Evolutionary conservation across 495 filamentous ascomycete genomes (phyloP).

Genomic region (Parmelia sp.): DNA sequence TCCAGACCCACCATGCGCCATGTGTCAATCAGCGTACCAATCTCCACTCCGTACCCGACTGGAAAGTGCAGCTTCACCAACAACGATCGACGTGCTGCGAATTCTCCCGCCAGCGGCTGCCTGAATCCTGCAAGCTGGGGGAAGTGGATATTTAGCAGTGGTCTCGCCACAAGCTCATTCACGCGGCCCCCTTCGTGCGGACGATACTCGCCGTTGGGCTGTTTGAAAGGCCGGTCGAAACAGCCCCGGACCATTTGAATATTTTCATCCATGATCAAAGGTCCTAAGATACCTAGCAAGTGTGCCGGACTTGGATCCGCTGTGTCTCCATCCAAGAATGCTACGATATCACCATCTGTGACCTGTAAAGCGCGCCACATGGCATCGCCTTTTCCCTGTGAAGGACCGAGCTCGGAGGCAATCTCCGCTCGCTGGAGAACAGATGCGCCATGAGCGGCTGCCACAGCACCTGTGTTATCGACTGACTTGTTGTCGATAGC

Average conservation of each 20-base stretch:
- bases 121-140: slow-evolving; percentile 6
- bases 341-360: slow-evolving; percentile 6
- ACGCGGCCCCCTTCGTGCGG: slow-evolving; percentile 9
- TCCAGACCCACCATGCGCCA: slow-evolving; percentile 7
- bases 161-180: slow-evolving; percentile 7
- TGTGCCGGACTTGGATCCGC: slow-evolving; percentile 7
- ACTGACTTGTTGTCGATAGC: not conserved
- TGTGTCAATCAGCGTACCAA: slow-evolving; percentile 8
- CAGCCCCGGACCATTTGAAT: slow-evolving; percentile 11
- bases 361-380: slow-evolving; percentile 9
- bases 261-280: slow-evolving; percentile 7
- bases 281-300: slow-evolving; percentile 7
- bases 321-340: slow-evolving; percentile 7
- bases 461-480: slow-evolving; percentile 1
- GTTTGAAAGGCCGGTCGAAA: slow-evolving; percentile 9
- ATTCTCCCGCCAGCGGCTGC: slow-evolving; percentile 11
- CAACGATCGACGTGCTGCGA: slow-evolving; percentile 7
- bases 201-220: slow-evolving; percentile 5
- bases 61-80: slow-evolving; percentile 8
- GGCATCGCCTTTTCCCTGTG: slow-evolving; percentile 8
- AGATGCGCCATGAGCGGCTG: slow-evolving; percentile 9
- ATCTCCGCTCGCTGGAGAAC: slow-evolving; percentile 11
- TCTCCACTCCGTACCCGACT: slow-evolving; percentile 9
- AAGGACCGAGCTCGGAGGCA: slow-evolving; percentile 5
- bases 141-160: slow-evolving; percentile 9